A percentile compares a stretch with the other conserved stretches of the same genome.
Conservation (phyloP, 2,329 filamentous ascomycete genomes). For the Fusarium torulosum region DNA sequence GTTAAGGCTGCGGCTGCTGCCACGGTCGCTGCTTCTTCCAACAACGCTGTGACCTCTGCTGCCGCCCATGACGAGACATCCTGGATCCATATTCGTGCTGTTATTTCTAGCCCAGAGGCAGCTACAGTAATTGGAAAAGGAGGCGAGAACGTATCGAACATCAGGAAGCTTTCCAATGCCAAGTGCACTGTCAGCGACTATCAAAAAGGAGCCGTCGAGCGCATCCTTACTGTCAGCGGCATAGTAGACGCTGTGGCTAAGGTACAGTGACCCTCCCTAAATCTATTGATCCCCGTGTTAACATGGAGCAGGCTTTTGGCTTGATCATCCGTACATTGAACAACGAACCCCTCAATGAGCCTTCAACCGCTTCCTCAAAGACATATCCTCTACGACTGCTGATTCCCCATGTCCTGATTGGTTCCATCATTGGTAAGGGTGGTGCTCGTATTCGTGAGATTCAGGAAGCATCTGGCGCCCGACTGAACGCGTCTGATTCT, state of each 20-base stretch:
- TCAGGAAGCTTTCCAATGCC: conserved; percentile 92
- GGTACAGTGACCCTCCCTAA: conserved; percentile 64
- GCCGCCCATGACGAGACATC: conserved; percentile 86
- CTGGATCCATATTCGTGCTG: conserved; percentile 97
- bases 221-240: conserved; percentile 96
- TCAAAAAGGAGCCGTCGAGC: conserved; percentile 94
- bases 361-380: conserved; percentile 94
- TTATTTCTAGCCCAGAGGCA: conserved; percentile 97
- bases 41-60: conserved; percentile 59
- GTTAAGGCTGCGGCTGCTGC: conserved; percentile 55
- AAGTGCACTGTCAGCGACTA: conserved; percentile 99
- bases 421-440: conserved; percentile 98
- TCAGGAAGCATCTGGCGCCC: conserved; percentile 95
- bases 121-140: conserved; percentile 99
- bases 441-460: conserved; percentile 97
- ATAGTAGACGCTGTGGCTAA: conserved; percentile 97
- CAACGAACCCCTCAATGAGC: conserved; percentile 89
- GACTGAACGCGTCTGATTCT: conserved; percentile 95
- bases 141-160: conserved; percentile 98
- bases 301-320: conserved; percentile 81
- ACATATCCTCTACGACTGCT: conserved; percentile 96
- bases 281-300: conserved; percentile 41
- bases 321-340: conserved; percentile 98
- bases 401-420: conserved; percentile 96
- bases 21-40: conserved; percentile 55